Evolutionary conservation across 441 rosid species (phyloP), one percentile per base, ranked within the genome.

Genomic region (Euphorbia schlechtendalii): DNA sequence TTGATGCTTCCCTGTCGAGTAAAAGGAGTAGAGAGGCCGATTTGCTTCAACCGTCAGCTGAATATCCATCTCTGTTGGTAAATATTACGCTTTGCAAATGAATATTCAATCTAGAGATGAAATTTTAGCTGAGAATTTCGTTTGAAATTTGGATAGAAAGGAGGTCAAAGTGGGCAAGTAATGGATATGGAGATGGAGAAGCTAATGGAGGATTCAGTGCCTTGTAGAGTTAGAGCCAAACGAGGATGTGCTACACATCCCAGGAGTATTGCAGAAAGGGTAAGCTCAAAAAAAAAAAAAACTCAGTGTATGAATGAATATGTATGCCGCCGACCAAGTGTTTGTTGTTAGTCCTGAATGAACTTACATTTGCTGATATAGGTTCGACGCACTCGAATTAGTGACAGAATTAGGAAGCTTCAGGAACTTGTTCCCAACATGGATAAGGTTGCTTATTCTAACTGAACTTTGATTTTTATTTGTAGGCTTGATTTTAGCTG

Each of bases 241-340:
- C 88, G 96, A 1, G 96, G 96, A 0, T 89, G 77, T 70, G 96
- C 96, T 7, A 89, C 94, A 14, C 96, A 87, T 80, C 96, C 96
- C 70, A 83, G 96, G 63, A 89, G 96, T 69, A 89, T 89, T 79
- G 96, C 92, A 0, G 96, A 89, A 74, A 84, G 94, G 83, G 96
- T 84, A 58, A 67, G 68, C 51, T 59, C n/a, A n/a, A n/a, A n/a
- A n/a, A n/a, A n/a, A n/a, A n/a, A n/a, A n/a, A 58, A 43, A 28
- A 17, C 51, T 20, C 9, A 6, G 0, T 14, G 1, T 54, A 13
- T 15, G 15, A 53, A 13, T 60, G 43, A 28, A 55, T 21, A 15
- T n/a, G n/a, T n/a, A n/a, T n/a, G n/a, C n/a, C n/a, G n/a, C n/a
- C n/a, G 24, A 38, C 0, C 9, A 51, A 12, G 36, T 55, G 58